Base-by-base conservation (phyloP, 345 rosid genomes). In the Erodium maritimum region DNA sequence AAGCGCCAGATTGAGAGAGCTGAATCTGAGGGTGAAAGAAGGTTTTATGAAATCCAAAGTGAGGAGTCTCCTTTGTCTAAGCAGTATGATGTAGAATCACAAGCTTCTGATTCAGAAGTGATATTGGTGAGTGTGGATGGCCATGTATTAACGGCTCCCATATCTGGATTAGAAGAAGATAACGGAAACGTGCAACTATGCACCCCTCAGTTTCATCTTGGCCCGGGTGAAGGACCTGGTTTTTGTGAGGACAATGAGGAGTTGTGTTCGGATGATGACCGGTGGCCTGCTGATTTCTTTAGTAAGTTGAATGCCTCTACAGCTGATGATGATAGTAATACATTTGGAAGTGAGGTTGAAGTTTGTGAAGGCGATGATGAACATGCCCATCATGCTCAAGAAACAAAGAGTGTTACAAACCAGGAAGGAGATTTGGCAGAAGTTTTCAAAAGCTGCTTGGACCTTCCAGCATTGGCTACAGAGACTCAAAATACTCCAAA, bases 111-210 rank as follows among this genome's bases (percentile, higher is more conserved):
- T 67, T 80, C 97, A 12, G 87, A 82, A 70, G 93, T 90, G 53
- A 77, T 90, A 54, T 80, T 90, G 78, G 79, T 90, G 61, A 90
- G 95, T 62, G 79, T 85, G 61, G 95, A 87, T 66, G 97, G 97
- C 21, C 95, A 73, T 68, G 70, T 90, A 62, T 61, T 90, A 58
- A 87, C 84, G 21, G 97, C 97, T 0, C 95, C 97, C 17, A 75
- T 90, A 50, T 77, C 73, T 19, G 80, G 78, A 29, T 83, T 87
- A 9, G 94, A 90, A 60, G 73, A 69, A 71, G 61, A 75, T 71
- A 66, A 80, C 55, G 83, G 77, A 69, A 66, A 76, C 76, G 68
- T 83, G 65, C 79, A 78, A 66, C 66, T 82, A 55, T 68, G 71
- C 56, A 85, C 81, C 23, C 90, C 95, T 66, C 91, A 77, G 64